Conservation (phyloP, 345 rosid genomes). For the Isatis tinctoria region DNA sequence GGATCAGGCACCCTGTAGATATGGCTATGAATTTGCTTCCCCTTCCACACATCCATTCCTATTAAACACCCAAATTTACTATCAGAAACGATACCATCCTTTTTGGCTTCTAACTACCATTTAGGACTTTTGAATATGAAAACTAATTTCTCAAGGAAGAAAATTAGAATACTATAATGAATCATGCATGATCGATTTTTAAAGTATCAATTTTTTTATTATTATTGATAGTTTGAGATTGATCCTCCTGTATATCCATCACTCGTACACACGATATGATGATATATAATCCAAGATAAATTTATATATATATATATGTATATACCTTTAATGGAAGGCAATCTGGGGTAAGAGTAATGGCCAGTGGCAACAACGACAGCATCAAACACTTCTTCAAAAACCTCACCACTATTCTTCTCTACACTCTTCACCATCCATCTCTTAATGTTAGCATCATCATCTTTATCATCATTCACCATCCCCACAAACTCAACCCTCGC, state of each 20-base stretch:
- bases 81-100: background rate
- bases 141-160: no score
- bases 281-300: background rate
- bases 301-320: background rate
- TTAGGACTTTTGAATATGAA: background rate
- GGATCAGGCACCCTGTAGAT: slow-evolving; percentile 70
- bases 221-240: background rate
- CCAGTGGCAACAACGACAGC: slow-evolving; percentile 88
- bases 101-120: background rate
- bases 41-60: slow-evolving; percentile 82
- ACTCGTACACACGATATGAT: background rate
- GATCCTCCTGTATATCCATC: background rate
- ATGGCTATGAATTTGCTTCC: slow-evolving; percentile 85
- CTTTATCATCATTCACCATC: slow-evolving; percentile 37
- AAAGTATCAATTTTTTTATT: no score
- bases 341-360: slow-evolving; percentile 67
- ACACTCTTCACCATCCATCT: slow-evolving; percentile 73
- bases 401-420: slow-evolving; percentile 33
- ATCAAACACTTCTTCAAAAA: slow-evolving; percentile 67
- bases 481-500: slow-evolving; percentile 73
- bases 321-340: slow-evolving; percentile 83
- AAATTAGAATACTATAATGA: no score
- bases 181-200: no score
- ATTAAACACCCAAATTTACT: background rate
- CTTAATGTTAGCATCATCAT: slow-evolving; percentile 42